These are phyloP conservation scores for Mortierella antarctica DNA, from an alignment of 192 early-diverging fungal species.

Conservation along the genomic window DNA sequence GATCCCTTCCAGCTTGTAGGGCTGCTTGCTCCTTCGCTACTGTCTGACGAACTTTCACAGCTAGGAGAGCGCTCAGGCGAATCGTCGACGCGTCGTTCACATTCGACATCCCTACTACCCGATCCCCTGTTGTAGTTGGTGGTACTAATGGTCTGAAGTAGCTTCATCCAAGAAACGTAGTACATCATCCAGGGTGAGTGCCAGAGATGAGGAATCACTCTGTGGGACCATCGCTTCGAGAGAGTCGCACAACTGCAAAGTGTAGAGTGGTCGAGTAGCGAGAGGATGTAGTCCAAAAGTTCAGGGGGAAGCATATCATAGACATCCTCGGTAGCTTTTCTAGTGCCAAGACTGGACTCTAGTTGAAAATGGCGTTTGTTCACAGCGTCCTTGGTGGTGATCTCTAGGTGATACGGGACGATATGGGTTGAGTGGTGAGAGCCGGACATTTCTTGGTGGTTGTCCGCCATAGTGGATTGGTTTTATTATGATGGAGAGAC, in stretches of 20 bases:
- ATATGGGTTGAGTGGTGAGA: too few species aligned
- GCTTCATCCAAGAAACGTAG: slow-evolving; percentile 37
- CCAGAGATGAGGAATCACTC: slow-evolving; percentile 41
- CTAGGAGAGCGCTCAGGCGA: too few species aligned
- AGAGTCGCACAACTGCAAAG: slow-evolving; percentile 17
- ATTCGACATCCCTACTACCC: not conserved
- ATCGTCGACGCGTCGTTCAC: too few species aligned
- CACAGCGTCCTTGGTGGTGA: too few species aligned
- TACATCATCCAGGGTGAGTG: slow-evolving; percentile 31
- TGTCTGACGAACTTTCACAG: too few species aligned
- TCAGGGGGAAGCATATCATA: slow-evolving; percentile 27
- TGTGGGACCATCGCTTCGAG: slow-evolving; percentile 24
- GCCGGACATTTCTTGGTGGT: too few species aligned
- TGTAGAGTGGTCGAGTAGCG: not conserved
- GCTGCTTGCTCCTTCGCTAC: not conserved
- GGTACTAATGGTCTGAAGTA: slow-evolving; percentile 9
- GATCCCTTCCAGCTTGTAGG: not conserved
- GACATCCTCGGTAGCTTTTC: not conserved
- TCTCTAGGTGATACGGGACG: too few species aligned
- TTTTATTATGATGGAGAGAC: too few species aligned
- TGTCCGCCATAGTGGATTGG: too few species aligned
- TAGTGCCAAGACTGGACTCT: too few species aligned
- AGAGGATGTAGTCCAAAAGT: slow-evolving; percentile 22
- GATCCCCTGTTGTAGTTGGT: not conserved
- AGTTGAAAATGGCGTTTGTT: too few species aligned